phyloP scores from a whole-genome alignment of 2,329 filamentous ascomycete species.

The Cladosporium austrohemisphaericum region DNA sequence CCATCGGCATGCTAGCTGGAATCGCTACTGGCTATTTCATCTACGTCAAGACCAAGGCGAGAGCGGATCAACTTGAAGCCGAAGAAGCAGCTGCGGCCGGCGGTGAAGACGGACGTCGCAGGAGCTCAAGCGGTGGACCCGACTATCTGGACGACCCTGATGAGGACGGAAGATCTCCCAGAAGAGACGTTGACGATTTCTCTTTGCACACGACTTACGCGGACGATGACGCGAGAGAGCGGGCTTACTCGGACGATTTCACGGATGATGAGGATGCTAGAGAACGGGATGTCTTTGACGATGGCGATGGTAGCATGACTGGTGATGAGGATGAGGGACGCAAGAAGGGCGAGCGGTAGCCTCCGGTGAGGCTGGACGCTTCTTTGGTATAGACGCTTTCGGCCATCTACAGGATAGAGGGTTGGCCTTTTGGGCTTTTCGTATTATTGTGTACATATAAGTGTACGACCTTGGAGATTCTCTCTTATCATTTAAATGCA shows the following conservation, averaged over 20 bases:
- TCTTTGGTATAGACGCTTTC: background rate
- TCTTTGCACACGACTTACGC: conserved; percentile 51
- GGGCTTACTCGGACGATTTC: conserved; percentile 39
- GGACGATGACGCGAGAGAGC: conserved; percentile 41
- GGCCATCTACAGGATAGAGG: background rate
- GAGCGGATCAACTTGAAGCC: conserved; percentile 48
- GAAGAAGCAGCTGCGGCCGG: conserved; percentile 40
- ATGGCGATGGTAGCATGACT: conserved; percentile 39
- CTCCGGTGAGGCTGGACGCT: too few species aligned
- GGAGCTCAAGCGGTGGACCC: conserved; percentile 25
- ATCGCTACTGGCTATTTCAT: conserved; percentile 77
- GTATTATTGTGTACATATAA: background rate
- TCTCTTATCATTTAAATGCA: too few species aligned
- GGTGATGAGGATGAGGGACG: conserved; percentile 30
- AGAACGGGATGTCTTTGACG: conserved; percentile 43
- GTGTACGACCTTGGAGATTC: too few species aligned
- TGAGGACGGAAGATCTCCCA: conserved; percentile 38
- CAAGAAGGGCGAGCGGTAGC: conserved; percentile 18
- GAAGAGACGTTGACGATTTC: conserved; percentile 50
- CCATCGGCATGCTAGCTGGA: conserved; percentile 67
- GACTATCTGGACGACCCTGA: conserved; percentile 46
- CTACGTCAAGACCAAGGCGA: conserved; percentile 59
- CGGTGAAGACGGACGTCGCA: conserved; percentile 23
- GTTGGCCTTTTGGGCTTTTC: background rate
- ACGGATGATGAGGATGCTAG: conserved; percentile 42